phyloP scores from a whole-genome alignment of 495 filamentous ascomycete species.

The Penicillium waksmanii region DNA sequence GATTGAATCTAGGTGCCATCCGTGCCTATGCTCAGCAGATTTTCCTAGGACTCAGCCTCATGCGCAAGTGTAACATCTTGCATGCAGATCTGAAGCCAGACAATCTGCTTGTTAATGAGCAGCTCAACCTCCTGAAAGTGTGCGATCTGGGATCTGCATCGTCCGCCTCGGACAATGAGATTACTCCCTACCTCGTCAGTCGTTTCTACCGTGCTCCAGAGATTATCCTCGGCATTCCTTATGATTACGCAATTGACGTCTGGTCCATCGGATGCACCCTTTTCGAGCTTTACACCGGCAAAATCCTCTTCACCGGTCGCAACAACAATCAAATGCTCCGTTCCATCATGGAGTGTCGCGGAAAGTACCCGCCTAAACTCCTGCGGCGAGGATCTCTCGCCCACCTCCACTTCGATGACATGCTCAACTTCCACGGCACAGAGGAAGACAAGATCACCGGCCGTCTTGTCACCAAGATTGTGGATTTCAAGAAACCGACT shows the following conservation, averaged over 20 bases:
- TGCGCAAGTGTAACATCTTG: slow-evolving; percentile 89
- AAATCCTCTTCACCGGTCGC: slow-evolving; percentile 92
- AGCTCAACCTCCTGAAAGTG: slow-evolving; percentile 83
- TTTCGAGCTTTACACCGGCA: slow-evolving; percentile 95
- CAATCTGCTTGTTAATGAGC: slow-evolving; percentile 91
- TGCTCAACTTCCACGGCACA: slow-evolving; percentile 81
- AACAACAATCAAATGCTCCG: slow-evolving; percentile 98
- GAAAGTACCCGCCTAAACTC: slow-evolving; percentile 86
- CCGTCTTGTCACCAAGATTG: slow-evolving; percentile 69
- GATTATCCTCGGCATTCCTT: slow-evolving; percentile 93
- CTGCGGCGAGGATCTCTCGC: slow-evolving; percentile 77
- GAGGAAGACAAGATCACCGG: slow-evolving; percentile 86
- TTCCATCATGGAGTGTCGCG: slow-evolving; percentile 93
- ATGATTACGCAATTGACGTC: slow-evolving; percentile 92
- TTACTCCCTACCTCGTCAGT: slow-evolving; percentile 91
- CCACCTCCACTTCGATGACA: slow-evolving; percentile 81
- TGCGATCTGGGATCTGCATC: slow-evolving; percentile 95
- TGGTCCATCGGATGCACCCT: slow-evolving; percentile 98
- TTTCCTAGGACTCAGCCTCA: slow-evolving; percentile 81
- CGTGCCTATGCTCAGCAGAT: slow-evolving; percentile 91
- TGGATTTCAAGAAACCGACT: slow-evolving; percentile 78
- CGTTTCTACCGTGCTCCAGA: slow-evolving; percentile 97
- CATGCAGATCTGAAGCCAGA: slow-evolving; percentile 97
- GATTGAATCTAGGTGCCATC: slow-evolving; percentile 84
- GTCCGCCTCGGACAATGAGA: slow-evolving; percentile 85